Evolutionary conservation across 2,329 filamentous ascomycete genomes (phyloP), one percentile per base, ranked within the genome.

Genomic region (Thielaviopsis populi): DNA sequence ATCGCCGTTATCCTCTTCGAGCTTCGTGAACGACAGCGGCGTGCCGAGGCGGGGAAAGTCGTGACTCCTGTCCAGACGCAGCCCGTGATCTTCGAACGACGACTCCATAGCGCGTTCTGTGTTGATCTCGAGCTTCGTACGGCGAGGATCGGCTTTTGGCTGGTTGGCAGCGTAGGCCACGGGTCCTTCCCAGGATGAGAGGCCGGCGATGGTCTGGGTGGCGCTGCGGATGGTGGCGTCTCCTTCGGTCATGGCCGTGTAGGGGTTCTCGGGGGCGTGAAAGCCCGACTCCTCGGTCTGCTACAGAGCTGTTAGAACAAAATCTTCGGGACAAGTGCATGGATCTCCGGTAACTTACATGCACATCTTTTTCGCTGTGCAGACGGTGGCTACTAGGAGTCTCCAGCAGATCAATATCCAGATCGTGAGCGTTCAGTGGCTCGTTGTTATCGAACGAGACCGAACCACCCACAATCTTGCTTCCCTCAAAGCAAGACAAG

Each of bases 31-130:
- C 17, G 41, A 46, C 6, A 24, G 24, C 10, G 41, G 40, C 6
- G 59, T 61, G 17, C 59, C 59, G 10, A 61, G 59, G 27, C 59
- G 59, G 7, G 59, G 59, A 19, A 61, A 61, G 40, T 48, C 59
- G 7, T 61, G 59, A 10, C 40, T 61, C 53, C 30, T 30, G 53
- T 56, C 53, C 53, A 56, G 27, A 30, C 53, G 53, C n/a, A 56
- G 53, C 53, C 53, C 53, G 24, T 56, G 53, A 33, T 56, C 53
- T 37, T 56, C 53, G 53, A 56, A 56, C 27, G 59, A 46, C 43
- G 43, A 33, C 41, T 61, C 40, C 59, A 61, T 61, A 27, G 59
- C 59, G 43, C 24, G 41, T 61, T 61, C 59, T 2, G 59, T 61
- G 59, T 46, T 46, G 17, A 61, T 43, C 41, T 46, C 43, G 30